Evolutionary conservation across 2,329 filamentous ascomycete species (phyloP).

Genomic region (Penicillium nordicum): DNA sequence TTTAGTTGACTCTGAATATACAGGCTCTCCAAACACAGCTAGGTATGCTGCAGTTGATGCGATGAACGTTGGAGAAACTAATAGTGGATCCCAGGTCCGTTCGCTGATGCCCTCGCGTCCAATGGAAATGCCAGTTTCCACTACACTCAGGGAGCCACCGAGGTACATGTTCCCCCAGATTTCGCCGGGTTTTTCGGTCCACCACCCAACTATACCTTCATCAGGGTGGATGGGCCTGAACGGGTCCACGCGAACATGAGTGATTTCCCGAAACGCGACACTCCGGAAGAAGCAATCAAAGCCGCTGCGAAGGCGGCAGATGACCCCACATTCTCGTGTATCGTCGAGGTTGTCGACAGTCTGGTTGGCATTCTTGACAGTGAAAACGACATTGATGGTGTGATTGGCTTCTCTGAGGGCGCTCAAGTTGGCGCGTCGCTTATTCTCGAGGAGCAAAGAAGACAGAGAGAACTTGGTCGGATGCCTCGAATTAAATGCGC

Average conservation of each 20-base stretch:
- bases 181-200: conserved; percentile 21
- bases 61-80: background rate
- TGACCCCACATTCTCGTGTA: conserved; percentile 13
- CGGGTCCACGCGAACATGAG: conserved; percentile 13
- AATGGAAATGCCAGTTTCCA: conserved; percentile 16
- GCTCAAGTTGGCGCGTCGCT: conserved; percentile 23
- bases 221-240: conserved; percentile 5
- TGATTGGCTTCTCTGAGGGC: conserved; percentile 29
- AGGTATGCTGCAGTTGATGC: conserved; percentile 9
- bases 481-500: conserved; percentile 22
- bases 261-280: conserved; percentile 18
- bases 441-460: conserved; percentile 21
- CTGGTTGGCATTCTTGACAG: conserved; percentile 18
- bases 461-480: conserved; percentile 12
- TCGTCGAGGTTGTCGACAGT: conserved; percentile 12
- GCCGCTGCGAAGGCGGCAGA: conserved; percentile 12
- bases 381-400: conserved; percentile 22
- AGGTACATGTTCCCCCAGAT: conserved; percentile 11
- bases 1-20: background rate
- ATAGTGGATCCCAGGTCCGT: conserved; percentile 13
- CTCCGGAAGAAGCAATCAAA: conserved; percentile 19
- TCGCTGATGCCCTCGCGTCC: conserved; percentile 13
- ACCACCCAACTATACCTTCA: conserved; percentile 22
- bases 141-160: conserved; percentile 17
- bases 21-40: conserved; percentile 19